A percentile compares a stretch with the other conserved stretches of the same genome.
These are phyloP conservation scores for Hypomyces rosellus DNA, from an alignment of 2,329 filamentous ascomycete species.

Conservation along the genomic window DNA sequence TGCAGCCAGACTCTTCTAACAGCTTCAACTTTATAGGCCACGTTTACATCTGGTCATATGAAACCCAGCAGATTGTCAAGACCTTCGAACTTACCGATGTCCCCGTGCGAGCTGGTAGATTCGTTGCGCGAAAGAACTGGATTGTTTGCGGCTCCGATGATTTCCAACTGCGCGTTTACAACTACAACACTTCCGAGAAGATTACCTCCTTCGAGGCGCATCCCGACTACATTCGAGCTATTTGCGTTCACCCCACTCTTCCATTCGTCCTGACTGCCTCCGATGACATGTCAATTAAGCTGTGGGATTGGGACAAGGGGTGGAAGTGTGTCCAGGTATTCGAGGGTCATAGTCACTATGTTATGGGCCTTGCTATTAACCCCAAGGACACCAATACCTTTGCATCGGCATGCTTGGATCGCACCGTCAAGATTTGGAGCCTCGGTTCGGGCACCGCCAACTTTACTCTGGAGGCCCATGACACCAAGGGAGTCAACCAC, in stretches of 20 bases:
- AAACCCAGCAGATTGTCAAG: conserved; percentile 94
- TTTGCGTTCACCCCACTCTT: conserved; percentile 90
- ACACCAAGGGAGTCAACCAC: conserved; percentile 96
- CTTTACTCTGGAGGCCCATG: conserved; percentile 94
- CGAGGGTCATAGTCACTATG: conserved; percentile 92
- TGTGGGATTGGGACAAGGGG: conserved; percentile 98
- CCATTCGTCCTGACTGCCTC: conserved; percentile 94
- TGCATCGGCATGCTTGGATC: conserved; percentile 88
- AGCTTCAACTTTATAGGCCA: conserved; percentile 54
- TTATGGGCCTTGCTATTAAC: conserved; percentile 95
- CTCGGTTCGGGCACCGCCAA: conserved; percentile 90
- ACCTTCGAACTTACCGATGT: conserved; percentile 99
- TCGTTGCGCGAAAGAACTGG: conserved; percentile 98
- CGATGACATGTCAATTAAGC: conserved; percentile 97
- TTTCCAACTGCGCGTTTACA: conserved; percentile 83
- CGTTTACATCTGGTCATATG: conserved; percentile 99
- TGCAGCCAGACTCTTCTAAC: not conserved
- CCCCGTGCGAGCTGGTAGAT: conserved; percentile 90
- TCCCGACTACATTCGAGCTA: conserved; percentile 96
- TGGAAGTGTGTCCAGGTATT: conserved; percentile 99
- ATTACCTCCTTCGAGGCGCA: conserved; percentile 96
- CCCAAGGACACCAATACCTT: conserved; percentile 93
- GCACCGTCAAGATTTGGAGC: conserved; percentile 98
- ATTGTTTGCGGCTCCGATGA: conserved; percentile 94
- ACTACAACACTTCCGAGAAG: conserved; percentile 99